Conservation (phyloP, 2,329 filamentous ascomycete genomes). For the Karstenula rhodostoma region DNA sequence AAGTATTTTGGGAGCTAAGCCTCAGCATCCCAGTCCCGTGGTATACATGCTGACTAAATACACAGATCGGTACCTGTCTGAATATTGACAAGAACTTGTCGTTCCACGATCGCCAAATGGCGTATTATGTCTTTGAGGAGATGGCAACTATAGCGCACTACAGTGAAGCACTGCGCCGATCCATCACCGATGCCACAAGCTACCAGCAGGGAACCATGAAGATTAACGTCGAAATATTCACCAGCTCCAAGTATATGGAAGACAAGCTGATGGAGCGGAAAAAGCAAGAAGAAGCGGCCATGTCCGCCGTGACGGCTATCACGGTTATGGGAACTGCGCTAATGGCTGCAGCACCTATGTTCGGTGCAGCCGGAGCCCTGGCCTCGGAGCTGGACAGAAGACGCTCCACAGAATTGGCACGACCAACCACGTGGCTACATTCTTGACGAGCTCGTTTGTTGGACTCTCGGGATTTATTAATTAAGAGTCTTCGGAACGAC, state of each 20-base stretch:
- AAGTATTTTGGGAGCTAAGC: not conserved
- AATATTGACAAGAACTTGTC: not conserved
- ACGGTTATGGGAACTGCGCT: not conserved
- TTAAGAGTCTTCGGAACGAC: not conserved
- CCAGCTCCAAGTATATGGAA: not conserved
- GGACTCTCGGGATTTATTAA: not conserved
- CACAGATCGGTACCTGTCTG: not conserved
- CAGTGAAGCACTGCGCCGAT: not conserved
- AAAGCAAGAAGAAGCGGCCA: not conserved
- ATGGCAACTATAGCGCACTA: not conserved
- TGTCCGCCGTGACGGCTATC: not conserved
- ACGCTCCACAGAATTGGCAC: not conserved
- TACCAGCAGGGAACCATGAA: not conserved
- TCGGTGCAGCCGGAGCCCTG: not conserved
- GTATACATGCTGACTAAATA: not conserved
- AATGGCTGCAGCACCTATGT: not conserved
- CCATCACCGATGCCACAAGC: not conserved
- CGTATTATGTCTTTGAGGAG: constrained; percentile 5
- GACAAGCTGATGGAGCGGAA: not conserved
- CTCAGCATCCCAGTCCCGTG: not conserved
- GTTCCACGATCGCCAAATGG: not conserved
- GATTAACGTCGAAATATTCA: not conserved
- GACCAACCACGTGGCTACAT: not conserved
- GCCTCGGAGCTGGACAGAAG: not conserved
- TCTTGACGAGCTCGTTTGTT: not conserved